Conservation (phyloP, 495 filamentous ascomycete genomes). For the Penicillium nucicola region DNA sequence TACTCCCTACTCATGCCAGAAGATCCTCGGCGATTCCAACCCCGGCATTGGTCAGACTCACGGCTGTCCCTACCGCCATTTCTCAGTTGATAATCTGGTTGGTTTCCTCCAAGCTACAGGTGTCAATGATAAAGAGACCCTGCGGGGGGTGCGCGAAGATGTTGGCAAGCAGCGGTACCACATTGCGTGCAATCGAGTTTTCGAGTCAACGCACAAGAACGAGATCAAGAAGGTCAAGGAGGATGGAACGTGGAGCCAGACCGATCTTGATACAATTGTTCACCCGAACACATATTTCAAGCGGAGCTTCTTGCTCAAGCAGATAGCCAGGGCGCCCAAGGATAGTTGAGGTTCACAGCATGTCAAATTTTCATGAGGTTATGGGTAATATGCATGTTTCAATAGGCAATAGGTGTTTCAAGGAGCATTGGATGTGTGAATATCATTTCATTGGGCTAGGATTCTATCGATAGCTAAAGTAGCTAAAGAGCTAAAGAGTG, state of each 20-base stretch:
- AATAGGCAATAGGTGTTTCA: conserved; percentile 16
- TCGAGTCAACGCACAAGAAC: conserved; percentile 80
- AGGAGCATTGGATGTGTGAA: conserved; percentile 7
- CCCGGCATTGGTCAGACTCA: conserved; percentile 83
- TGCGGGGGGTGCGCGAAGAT: conserved; percentile 83
- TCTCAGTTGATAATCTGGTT: conserved; percentile 79
- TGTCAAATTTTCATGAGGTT: conserved; percentile 29
- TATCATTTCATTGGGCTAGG: conserved; percentile 4
- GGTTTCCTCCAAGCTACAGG: conserved; percentile 69
- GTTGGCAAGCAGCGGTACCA: conserved; percentile 86
- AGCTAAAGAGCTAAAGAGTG: conserved; percentile 29
- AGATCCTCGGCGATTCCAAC: conserved; percentile 81
- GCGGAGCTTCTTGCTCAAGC: conserved; percentile 83
- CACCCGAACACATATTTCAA: conserved; percentile 99
- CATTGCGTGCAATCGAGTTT: conserved; percentile 95
- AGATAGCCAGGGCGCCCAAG: conserved; percentile 38
- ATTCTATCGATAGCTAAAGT: neutral
- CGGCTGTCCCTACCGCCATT: conserved; percentile 95
- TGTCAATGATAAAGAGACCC: conserved; percentile 69
- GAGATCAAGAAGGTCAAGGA: conserved; percentile 91
- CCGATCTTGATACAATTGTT: conserved; percentile 88
- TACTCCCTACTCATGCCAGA: conserved; percentile 88
- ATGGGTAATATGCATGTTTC: conserved; percentile 15
- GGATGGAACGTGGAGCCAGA: conserved; percentile 67
- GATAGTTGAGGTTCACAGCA: conserved; percentile 21